These are phyloP conservation scores for Paracoccidioides brasiliensis DNA, from an alignment of 2,329 filamentous ascomycete species.

Conservation along the genomic window DNA sequence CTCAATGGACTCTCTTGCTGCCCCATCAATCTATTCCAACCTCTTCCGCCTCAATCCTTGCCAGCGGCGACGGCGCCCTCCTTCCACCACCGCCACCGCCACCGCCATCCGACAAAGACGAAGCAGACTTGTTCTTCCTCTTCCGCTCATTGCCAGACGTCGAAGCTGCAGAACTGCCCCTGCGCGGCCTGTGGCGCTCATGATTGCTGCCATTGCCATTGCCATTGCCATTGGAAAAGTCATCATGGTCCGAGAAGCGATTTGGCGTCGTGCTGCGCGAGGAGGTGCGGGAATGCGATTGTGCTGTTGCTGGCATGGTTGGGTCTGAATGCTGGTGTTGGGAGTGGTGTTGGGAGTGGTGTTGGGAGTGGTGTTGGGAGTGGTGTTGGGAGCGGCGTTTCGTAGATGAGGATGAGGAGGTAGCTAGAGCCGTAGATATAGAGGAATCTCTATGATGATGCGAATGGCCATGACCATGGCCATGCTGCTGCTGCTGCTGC, in stretches of 20 bases:
- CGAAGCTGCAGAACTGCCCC: slow-evolving; percentile 23
- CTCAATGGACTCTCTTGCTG: neutral
- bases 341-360: slow-evolving; percentile 18
- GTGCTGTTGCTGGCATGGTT: too few relatives aligned
- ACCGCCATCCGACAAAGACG: neutral
- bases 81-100: neutral
- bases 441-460: slow-evolving; percentile 14
- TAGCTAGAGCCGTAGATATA: neutral
- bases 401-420: slow-evolving; percentile 2
- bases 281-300: slow-evolving; percentile 27
- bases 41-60: slow-evolving; percentile 2
- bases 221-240: slow-evolving; percentile 16
- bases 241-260: slow-evolving; percentile 22
- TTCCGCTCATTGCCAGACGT: slow-evolving; percentile 17
- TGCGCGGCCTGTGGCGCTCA: slow-evolving; percentile 22
- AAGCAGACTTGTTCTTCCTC: slow-evolving; percentile 4
- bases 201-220: slow-evolving; percentile 16
- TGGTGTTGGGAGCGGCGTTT: slow-evolving; percentile 4
- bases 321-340: too few relatives aligned
- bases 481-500: neutral
- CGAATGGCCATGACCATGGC: neutral
- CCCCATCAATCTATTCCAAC: neutral
- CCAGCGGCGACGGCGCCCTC: slow-evolving; percentile 9
- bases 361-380: neutral
- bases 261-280: slow-evolving; percentile 29